Percentiles rank a stretch among this genome's conserved stretches.
phyloP scores from a whole-genome alignment of 345 rosid genomes.

The Moringa oleifera region DNA sequence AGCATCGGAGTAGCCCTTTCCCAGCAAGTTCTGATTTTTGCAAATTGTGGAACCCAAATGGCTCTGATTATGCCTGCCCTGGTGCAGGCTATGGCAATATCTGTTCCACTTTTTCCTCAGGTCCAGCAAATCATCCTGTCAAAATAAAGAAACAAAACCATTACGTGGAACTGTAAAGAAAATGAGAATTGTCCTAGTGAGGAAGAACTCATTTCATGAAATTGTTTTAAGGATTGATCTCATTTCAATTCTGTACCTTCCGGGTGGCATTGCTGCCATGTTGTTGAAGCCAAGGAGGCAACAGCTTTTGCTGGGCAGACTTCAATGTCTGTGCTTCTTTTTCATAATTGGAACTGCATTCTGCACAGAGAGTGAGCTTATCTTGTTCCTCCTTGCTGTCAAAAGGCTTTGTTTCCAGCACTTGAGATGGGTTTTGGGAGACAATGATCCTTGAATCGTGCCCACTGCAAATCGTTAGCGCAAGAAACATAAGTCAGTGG shows the following conservation, averaged over 20 bases:
- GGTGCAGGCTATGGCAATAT: slow-evolving; percentile 56
- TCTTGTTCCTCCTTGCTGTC: slow-evolving; percentile 47
- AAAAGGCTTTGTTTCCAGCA: slow-evolving; percentile 45
- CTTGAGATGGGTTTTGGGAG: slow-evolving; percentile 31
- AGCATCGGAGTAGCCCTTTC: slow-evolving; percentile 25
- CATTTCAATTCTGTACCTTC: slow-evolving; percentile 37
- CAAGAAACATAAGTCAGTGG: not conserved
- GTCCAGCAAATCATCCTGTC: slow-evolving; percentile 53
- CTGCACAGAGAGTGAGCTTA: slow-evolving; percentile 52
- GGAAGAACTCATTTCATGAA: not conserved
- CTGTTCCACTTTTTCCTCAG: slow-evolving; percentile 72
- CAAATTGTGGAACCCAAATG: slow-evolving; percentile 9
- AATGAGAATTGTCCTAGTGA: not conserved
- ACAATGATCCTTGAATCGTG: slow-evolving; percentile 37
- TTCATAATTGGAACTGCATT: slow-evolving; percentile 68
- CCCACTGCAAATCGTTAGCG: slow-evolving; percentile 42
- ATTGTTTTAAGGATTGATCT: not conserved
- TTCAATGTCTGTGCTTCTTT: slow-evolving; percentile 60
- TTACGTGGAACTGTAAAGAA: not conserved
- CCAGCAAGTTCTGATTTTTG: slow-evolving; percentile 22
- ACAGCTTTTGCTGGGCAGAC: slow-evolving; percentile 41
- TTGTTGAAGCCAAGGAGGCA: slow-evolving; percentile 70
- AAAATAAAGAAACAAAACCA: not conserved
- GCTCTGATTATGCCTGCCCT: slow-evolving; percentile 22
- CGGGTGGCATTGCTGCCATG: slow-evolving; percentile 32